Evolutionary conservation across 257 asterid genomes (phyloP).

Genomic region (Solanum chmielewskii): DNA sequence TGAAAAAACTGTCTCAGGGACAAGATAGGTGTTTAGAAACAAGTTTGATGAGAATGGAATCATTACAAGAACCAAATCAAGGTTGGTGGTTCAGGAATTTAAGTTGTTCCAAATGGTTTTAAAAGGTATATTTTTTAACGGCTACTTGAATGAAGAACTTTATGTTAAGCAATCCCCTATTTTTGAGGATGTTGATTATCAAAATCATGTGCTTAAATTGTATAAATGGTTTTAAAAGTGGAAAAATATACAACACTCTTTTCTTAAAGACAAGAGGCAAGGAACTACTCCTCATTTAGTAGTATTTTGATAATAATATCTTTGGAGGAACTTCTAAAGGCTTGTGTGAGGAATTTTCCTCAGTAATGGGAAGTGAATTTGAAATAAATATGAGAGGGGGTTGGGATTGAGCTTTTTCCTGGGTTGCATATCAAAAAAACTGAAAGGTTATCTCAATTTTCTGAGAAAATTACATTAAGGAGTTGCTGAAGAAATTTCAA

Average conservation of each 20-base stretch:
- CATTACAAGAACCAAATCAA: neutral
- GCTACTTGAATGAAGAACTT: neutral
- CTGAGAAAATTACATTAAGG: too few relatives aligned
- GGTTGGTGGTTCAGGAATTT: neutral
- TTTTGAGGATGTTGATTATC: neutral
- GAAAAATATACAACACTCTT: neutral
- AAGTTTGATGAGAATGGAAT: neutral
- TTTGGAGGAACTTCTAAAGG: neutral
- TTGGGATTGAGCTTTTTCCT: neutral
- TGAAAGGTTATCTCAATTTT: neutral
- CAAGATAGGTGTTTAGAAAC: neutral
- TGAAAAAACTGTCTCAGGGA: neutral
- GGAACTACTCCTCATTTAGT: neutral
- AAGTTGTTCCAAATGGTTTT: neutral
- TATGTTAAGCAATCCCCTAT: neutral
- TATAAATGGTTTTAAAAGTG: neutral
- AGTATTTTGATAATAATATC: neutral
- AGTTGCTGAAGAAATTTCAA: neutral
- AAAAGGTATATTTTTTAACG: neutral
- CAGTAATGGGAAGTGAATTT: neutral
- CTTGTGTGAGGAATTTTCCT: neutral
- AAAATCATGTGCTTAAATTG: neutral
- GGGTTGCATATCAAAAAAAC: neutral
- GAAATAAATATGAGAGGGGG: neutral
- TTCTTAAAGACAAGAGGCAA: neutral